phyloP scores from a whole-genome alignment of 192 early-diverging fungal species.

The Coemansia sp. region DNA sequence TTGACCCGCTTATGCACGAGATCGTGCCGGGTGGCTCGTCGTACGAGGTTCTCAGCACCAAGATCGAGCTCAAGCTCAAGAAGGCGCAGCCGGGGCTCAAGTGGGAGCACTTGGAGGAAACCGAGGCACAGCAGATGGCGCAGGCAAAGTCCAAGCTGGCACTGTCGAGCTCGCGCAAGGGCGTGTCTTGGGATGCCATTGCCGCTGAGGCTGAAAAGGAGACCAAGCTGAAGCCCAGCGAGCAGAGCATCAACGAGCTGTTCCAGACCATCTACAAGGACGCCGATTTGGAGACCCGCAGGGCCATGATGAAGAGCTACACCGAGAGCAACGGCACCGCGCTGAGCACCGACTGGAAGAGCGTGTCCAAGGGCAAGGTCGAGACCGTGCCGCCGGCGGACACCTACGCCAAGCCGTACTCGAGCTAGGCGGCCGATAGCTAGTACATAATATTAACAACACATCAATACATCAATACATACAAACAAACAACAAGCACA shows the following conservation, averaged over 20 bases:
- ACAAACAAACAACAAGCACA: no score
- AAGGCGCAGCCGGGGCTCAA: slow-evolving; percentile 73
- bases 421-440: no score
- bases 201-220: slow-evolving; percentile 71
- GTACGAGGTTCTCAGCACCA: slow-evolving; percentile 83
- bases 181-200: slow-evolving; percentile 84
- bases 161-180: slow-evolving; percentile 54
- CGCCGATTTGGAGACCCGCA: slow-evolving; percentile 78
- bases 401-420: slow-evolving; percentile 79
- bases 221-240: slow-evolving; percentile 79
- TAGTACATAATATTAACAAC: no score
- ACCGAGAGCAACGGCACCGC: slow-evolving; percentile 92
- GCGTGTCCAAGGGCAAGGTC: slow-evolving; percentile 79
- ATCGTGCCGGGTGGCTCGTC: slow-evolving; percentile 69
- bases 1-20: slow-evolving; percentile 81
- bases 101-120: slow-evolving; percentile 72
- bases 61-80: slow-evolving; percentile 89
- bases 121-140: slow-evolving; percentile 40
- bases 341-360: slow-evolving; percentile 93
- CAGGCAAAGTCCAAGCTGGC: slow-evolving; percentile 39
- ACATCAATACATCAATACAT: no score
- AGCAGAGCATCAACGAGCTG: slow-evolving; percentile 82
- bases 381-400: slow-evolving; percentile 91
- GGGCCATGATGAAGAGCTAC: slow-evolving; percentile 98
- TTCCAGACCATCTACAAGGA: slow-evolving; percentile 94